phyloP scores from a whole-genome alignment of 768 basidiomycete species.

The Boletus insuetus region DNA sequence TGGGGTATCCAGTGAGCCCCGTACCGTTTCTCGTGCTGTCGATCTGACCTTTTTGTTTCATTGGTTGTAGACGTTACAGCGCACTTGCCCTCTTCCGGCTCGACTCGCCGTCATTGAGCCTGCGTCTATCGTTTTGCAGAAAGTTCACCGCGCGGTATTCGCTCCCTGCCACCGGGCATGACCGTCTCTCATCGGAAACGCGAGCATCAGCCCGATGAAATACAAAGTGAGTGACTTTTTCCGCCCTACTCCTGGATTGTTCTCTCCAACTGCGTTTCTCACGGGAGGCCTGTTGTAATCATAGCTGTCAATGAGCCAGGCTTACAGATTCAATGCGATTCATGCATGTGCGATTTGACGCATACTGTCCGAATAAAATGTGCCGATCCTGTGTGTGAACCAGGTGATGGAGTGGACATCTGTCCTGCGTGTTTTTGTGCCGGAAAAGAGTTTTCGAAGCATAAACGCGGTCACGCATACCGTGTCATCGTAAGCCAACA shows the following conservation, averaged over 20 bases:
- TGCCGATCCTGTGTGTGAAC: conserved; percentile 74
- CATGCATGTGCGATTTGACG: conserved; percentile 84
- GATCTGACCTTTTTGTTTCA: not conserved
- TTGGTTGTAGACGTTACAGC: not conserved
- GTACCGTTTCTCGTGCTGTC: not conserved
- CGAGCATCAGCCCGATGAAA: conserved; percentile 61
- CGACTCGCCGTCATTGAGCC: not conserved
- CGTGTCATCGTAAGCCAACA: conserved; percentile 72
- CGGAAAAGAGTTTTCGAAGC: conserved; percentile 84
- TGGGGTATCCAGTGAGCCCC: not conserved
- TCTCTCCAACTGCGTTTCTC: conserved; percentile 22
- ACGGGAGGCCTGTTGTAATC: conserved; percentile 28
- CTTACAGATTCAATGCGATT: conserved; percentile 79
- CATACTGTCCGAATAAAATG: conserved; percentile 98
- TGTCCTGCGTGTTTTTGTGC: conserved; percentile 91
- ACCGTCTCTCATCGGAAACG: conserved; percentile 68
- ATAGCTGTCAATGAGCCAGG: conserved; percentile 81
- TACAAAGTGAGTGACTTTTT: conserved; percentile 47
- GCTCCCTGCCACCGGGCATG: conserved; percentile 34
- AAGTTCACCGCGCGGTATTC: not conserved
- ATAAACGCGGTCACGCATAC: conserved; percentile 86
- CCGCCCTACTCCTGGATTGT: not conserved
- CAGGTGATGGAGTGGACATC: conserved; percentile 82
- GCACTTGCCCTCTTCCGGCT: not conserved
- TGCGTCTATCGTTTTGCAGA: not conserved